Evolutionary conservation across 345 rosid species (phyloP), one percentile per base, ranked within the genome.

Genomic region (Linum tenue): DNA sequence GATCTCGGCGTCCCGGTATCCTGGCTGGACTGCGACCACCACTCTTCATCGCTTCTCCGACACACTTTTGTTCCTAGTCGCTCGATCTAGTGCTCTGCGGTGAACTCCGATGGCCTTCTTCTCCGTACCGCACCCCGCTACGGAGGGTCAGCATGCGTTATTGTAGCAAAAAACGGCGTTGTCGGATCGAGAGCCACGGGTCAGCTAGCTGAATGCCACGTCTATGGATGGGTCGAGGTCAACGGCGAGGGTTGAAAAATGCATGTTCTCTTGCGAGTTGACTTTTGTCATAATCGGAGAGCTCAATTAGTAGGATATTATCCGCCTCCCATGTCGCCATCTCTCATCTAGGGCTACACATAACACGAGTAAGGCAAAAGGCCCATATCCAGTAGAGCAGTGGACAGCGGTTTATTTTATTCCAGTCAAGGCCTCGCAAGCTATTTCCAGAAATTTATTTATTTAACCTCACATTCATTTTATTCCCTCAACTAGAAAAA

Each of bases 11-110:
- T 85, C 51, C 62, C 83, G 1, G 67, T 75, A 67, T 67, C 80
- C 38, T 89, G 95, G 95, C 41, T 76, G 14, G 80, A 81, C 61
- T 82, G 87, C 68, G n/a, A n/a, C n/a, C n/a, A n/a, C 66, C 70
- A 43, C 39, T 22, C 37, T 3, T 69, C 80, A 14, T 55, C 78
- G 0, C 70, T 82, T 4, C 48, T 53, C 55, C 79, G n/a, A n/a
- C n/a, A n/a, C n/a, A n/a, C 44, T 12, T 22, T 60, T 0, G 68
- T 85, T 60, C 74, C 83, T 9, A 65, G 84, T 42, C 78, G 81
- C 70, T 92, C 98, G 6, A 72, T 78, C 63, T 80, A 81, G 16
- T 89, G 96, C 73, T 17, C 85, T 0, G 77, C 69, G 69, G 81
- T 73, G 53, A 48, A 48, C 12, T 48, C 53, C 37, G 74, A 42